Base-by-base conservation (phyloP, 2,329 filamentous ascomycete genomes). In the Myriosclerotinia scirpicola region DNA sequence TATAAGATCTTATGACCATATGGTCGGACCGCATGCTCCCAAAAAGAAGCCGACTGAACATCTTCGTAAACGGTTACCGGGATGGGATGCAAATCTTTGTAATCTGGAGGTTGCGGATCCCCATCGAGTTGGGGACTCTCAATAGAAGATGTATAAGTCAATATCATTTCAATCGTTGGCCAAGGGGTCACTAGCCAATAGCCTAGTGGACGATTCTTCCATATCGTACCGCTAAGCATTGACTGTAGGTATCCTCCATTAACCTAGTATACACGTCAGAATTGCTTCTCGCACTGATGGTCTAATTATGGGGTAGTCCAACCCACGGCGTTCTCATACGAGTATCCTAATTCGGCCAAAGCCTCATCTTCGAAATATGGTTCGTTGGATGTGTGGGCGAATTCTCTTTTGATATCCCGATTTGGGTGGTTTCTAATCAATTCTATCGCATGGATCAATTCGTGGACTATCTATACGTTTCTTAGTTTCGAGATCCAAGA, bases 41-140 rank as follows among this genome's bases (percentile, higher is more conserved):
- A 72, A 46, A 72, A 72, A 1, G 64, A 58, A 15, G 70, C 67
- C 26, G 71, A 69, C 20, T 71, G 66, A 3, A 68, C 64, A 38
- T 72, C 71, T 62, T 72, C 53, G 26, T 69, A 70, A 38, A 68
- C 68, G 0, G 64, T 63, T 2, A 69, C 54, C 7, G 66, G 66
- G 7, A 71, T 67, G 2, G 69, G 70, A 36, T 60, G 69, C 3
- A 59, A 55, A 9, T 68, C 65, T 26, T 68, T 54, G 36, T 54
- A 22, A 14, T 54, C 42, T 4, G 38, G 20, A 15, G 68, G 62
- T 22, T 59, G 56, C 14, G 56, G 42, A 34, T 59, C 42, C 4
- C 26, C 42, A 20, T 59, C 26, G 2, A 59, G 20, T 59, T 48
- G 42, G 8, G 17, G 56, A n/a, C 34, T 48, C 48, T 36, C 9